A percentile compares a stretch with the other conserved stretches of the same genome.
phyloP scores from a whole-genome alignment of 306 rosid species.

The Prunus mongolica region DNA sequence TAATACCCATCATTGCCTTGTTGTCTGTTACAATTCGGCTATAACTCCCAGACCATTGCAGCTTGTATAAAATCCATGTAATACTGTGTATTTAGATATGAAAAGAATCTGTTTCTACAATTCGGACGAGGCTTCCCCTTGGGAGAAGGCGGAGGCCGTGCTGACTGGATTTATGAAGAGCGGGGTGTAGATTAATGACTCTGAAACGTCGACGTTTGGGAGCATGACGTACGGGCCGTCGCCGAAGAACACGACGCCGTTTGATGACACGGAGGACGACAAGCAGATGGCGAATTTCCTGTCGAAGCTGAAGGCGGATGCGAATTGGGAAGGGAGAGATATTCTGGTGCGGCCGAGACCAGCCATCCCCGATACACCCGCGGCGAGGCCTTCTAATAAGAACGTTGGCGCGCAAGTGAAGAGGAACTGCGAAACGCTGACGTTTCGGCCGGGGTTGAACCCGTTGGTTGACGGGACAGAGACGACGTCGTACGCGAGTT shows the following conservation, averaged over 20 bases:
- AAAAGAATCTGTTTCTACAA: no score
- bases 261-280: slow-evolving; percentile 21
- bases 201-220: slow-evolving; percentile 33
- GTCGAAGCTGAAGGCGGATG: slow-evolving; percentile 56
- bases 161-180: slow-evolving; percentile 47
- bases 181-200: slow-evolving; percentile 37
- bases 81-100: no score
- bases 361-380: slow-evolving; percentile 52
- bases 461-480: slow-evolving; percentile 50
- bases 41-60: no score
- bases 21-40: no score
- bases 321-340: slow-evolving; percentile 41
- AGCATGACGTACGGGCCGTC: slow-evolving; percentile 51
- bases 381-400: slow-evolving; percentile 39
- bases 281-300: slow-evolving; percentile 54
- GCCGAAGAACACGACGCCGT: slow-evolving; percentile 46
- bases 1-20: no score
- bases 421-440: slow-evolving; percentile 31
- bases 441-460: slow-evolving; percentile 39
- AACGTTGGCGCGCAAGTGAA: slow-evolving; percentile 50
- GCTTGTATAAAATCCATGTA: no score
- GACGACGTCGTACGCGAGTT: slow-evolving; percentile 39
- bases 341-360: slow-evolving; percentile 55
- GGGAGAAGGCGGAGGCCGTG: slow-evolving; percentile 44
- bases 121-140: slow-evolving; percentile 45